Percentiles rank a stretch among this genome's conserved stretches.
Conservation (phyloP, 1,139 yeast species). For the Scheffersomyces titani region DNA sequence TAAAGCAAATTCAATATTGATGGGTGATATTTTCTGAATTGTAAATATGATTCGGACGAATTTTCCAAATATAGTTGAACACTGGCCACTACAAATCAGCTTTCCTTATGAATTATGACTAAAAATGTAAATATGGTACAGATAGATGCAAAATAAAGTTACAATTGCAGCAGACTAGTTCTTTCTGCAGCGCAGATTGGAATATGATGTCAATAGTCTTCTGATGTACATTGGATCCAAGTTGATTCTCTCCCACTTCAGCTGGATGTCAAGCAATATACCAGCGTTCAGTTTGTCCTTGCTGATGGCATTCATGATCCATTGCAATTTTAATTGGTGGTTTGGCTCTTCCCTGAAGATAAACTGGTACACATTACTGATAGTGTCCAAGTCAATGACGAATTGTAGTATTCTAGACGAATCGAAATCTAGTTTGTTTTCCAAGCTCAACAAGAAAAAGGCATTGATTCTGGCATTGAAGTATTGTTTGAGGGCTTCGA, state of each 20-base stretch:
- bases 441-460: background rate
- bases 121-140: background rate
- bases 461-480: background rate
- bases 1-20: too few relatives aligned
- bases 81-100: background rate
- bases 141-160: background rate
- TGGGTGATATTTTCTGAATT: background rate
- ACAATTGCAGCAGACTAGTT: background rate
- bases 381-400: background rate
- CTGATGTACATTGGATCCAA: background rate
- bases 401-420: background rate
- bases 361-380: background rate
- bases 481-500: slow-evolving; percentile 1
- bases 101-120: background rate
- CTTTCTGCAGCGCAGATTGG: background rate
- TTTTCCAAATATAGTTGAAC: too few relatives aligned
- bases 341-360: background rate
- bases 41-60: too few relatives aligned
- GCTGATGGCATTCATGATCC: slow-evolving; percentile 1
- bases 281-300: background rate
- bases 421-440: background rate
- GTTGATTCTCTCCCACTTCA: background rate
- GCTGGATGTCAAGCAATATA: background rate
- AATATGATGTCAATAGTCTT: background rate
- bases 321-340: background rate